These are phyloP conservation scores for Camillea tinctor DNA, from an alignment of 2,329 filamentous ascomycete species.

Conservation along the genomic window DNA sequence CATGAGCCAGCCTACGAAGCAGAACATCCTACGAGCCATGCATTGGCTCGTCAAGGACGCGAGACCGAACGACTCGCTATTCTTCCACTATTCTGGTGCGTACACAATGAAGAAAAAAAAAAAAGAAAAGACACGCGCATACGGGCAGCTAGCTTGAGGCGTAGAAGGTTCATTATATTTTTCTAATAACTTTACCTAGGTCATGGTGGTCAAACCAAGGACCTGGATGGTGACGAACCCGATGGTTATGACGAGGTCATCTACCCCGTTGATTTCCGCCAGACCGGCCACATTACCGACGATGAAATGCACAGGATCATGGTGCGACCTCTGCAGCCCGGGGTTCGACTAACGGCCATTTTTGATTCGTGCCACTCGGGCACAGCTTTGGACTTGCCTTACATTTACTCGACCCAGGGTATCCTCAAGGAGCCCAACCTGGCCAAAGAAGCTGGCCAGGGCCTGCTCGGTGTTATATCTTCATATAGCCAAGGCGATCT, in stretches of 20 bases:
- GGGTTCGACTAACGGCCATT: constrained; percentile 81
- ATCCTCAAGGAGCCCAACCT: constrained; percentile 79
- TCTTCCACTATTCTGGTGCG: constrained; percentile 93
- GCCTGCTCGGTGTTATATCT: constrained; percentile 68
- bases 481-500: constrained; percentile 84
- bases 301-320: constrained; percentile 77
- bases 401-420: constrained; percentile 78
- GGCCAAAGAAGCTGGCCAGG: constrained; percentile 74
- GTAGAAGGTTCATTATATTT: background rate
- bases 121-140: too few species aligned
- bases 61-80: constrained; percentile 86
- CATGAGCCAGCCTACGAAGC: constrained; percentile 95
- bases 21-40: constrained; percentile 93
- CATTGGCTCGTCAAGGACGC: constrained; percentile 97
- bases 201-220: constrained; percentile 73
- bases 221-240: constrained; percentile 72
- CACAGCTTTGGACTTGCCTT: constrained; percentile 73
- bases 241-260: constrained; percentile 78
- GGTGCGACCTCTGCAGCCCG: constrained; percentile 73
- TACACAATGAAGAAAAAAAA: too few species aligned
- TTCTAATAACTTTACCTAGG: constrained; percentile 42
- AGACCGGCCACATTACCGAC: constrained; percentile 71
- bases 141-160: too few species aligned
- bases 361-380: constrained; percentile 82
- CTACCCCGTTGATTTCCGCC: constrained; percentile 71